Base-by-base conservation (phyloP, 352 stramenopile genomes). In the Elongisporangium anandrum region DNA sequence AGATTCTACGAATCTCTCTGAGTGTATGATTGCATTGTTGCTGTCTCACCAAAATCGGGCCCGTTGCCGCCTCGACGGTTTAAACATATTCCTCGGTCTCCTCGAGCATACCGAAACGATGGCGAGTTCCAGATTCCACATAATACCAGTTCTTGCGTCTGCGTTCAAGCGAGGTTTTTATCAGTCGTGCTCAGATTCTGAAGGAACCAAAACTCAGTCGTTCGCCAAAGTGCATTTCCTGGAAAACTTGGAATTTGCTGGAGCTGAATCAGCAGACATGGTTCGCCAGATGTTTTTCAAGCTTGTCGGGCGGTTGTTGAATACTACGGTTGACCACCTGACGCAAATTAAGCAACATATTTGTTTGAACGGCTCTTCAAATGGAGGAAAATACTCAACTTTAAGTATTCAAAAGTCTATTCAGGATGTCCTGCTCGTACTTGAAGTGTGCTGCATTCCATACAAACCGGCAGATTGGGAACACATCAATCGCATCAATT, bases 381-480 rank as follows among this genome's bases (percentile, higher is more conserved):
- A 50, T 41, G 63, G 67, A 16, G 47, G 55, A 12, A 78, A 75
- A 39, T 29, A 50, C 9, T 60, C 56, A 16, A 50, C 64, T 6
- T 29, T 52, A 29, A 65, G 63, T 2, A 68, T 92, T 16, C 75
- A 88, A n/a, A 45, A 68, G 63, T 70, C 73, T 17, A 75, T 91
- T 9, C 73, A 88, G 12, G 83, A 92, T 45, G 78, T 92, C 15
- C 65, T 94, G 17, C 67, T 92, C 19, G 75, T 90, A 8, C 60
- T 96, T 29, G 87, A 96, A 47, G 72, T 75, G 38, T 94, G 79
- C 49, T 91, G 85, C 24, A 75, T 96, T n/a, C 87, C 87, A 2
- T 96, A 87, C 52, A 63, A 54, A 26, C 61, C 61, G 3, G 61
- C 73, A 9, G 87, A 96, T 56, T 94, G 87, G 83, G 57, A 75